Base-by-base conservation (phyloP, 2,329 filamentous ascomycete genomes). In the Arthrinium phaeospermum region DNA sequence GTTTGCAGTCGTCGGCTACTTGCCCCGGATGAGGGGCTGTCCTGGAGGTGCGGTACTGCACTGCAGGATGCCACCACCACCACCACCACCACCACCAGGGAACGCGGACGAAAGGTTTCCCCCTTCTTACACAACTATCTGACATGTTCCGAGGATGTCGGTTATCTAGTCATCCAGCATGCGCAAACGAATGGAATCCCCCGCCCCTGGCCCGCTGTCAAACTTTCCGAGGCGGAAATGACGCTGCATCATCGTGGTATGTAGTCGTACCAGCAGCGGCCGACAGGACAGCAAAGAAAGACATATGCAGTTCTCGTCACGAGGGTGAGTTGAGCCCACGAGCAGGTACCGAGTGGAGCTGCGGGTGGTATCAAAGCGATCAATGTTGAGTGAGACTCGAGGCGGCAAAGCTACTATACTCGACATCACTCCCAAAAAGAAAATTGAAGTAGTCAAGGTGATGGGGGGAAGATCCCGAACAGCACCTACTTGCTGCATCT, bases 21-120 rank as follows among this genome's bases (percentile, higher is more conserved):
- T 64, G 57, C 57, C 57, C 57, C 57, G 57, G 57, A 64, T 64
- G 57, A 64, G 57, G 57, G 57, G 57, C 57, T 41, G 57, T 12
- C 57, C 57, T 64, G 57, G 19, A 64, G 27, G 49, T 53, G 27
- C 24, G 30, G 51, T 4, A 30, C 24, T 61, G 51, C 27, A 57
- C 51, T 34, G 30, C 53, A 61, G 34, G 27, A 57, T 61, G 53
- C 53, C 30, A 61, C 53, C 37, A 41, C 37, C 37, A 41, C 37
- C 37, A 41, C 53, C 30, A 61, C 53, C 37, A 41, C 37, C 37
- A 41, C 37, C 37, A 41, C 37, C 53, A 61, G 19, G 53, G 53
- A 37, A 41, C 37, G 53, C 53, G 53, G 53, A 37, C 53, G 8
- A 61, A 61, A 61, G 53, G 57, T 64, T 64, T 22, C 13, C 57